Conservation (phyloP, 148 eudicot species). For the Persicaria tinctoria region DNA sequence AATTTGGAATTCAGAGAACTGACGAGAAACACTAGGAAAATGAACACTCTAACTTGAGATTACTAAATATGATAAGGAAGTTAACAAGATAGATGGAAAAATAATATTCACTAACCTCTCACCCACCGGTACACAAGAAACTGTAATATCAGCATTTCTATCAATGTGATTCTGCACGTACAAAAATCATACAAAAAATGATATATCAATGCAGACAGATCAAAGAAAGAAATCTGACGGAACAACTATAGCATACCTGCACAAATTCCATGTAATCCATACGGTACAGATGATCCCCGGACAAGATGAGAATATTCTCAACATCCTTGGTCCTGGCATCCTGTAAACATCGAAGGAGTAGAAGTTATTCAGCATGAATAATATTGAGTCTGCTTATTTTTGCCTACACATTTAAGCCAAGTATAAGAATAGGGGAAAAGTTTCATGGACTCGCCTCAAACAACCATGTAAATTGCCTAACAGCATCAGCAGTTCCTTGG, state of each 20-base stretch:
- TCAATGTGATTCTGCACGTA: conserved; percentile 85
- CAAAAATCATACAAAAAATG: neutral
- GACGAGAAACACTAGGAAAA: neutral
- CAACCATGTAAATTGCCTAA: conserved; percentile 81
- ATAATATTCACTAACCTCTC: conserved; percentile 38
- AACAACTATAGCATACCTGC: conserved; percentile 45
- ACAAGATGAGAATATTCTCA: conserved; percentile 71
- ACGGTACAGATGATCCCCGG: conserved; percentile 89
- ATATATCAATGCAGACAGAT: neutral
- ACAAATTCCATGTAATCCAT: conserved; percentile 89
- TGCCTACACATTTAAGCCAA: neutral
- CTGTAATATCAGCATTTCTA: conserved; percentile 77
- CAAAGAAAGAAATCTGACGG: neutral
- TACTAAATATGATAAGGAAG: neutral
- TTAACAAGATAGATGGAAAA: neutral
- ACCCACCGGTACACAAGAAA: conserved; percentile 80
- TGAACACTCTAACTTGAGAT: neutral
- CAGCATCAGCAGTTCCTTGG: conserved; percentile 99
- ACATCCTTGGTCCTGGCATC: conserved; percentile 79
- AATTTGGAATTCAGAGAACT: neutral
- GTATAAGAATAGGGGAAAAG: neutral
- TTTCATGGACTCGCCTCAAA: conserved; percentile 52
- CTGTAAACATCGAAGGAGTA: conserved; percentile 22
- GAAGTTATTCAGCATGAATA: neutral
- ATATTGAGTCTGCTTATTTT: neutral